Evolutionary conservation across 768 basidiomycete genomes (phyloP).

Genomic region (Pholiota molesta): DNA sequence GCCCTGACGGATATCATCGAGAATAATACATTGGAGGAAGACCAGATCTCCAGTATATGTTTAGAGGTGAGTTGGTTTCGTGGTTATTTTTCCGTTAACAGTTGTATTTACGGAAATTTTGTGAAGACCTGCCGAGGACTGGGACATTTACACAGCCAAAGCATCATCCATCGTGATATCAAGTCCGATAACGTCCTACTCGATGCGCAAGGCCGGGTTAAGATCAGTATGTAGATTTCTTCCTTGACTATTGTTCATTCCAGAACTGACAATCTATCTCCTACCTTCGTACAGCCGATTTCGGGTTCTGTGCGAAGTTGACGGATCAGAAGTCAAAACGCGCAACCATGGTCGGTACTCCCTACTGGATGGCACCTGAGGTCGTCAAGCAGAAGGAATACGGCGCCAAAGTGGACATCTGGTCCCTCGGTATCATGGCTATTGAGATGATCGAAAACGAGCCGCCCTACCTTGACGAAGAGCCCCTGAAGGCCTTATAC

Average conservation of each 20-base stretch:
- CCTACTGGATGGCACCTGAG: constrained; percentile 99
- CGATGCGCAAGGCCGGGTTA: constrained; percentile 90
- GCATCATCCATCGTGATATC: constrained; percentile 97
- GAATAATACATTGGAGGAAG: constrained; percentile 93
- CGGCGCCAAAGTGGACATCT: constrained; percentile 95
- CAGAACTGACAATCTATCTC: background rate
- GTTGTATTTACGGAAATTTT: constrained; percentile 2
- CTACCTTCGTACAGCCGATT: constrained; percentile 66
- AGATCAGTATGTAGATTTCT: constrained; percentile 78
- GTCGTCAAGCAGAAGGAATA: constrained; percentile 98
- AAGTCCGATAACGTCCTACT: constrained; percentile 96
- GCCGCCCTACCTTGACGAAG: constrained; percentile 94
- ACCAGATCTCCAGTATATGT: constrained; percentile 91
- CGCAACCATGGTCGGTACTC: constrained; percentile 98
- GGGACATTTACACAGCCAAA: constrained; percentile 89
- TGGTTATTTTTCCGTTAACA: background rate
- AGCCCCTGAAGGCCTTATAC: constrained; percentile 92
- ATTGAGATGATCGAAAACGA: constrained; percentile 99
- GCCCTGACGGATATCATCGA: constrained; percentile 98
- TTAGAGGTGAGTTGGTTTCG: constrained; percentile 67
- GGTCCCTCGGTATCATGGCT: constrained; percentile 97
- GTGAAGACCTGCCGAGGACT: constrained; percentile 91
- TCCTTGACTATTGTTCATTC: background rate
- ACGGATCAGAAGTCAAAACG: constrained; percentile 97
- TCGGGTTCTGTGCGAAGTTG: constrained; percentile 95